Evolutionary conservation across 768 basidiomycete species (phyloP), one percentile per base, ranked within the genome.

Genomic region (Termitomyces sp.): DNA sequence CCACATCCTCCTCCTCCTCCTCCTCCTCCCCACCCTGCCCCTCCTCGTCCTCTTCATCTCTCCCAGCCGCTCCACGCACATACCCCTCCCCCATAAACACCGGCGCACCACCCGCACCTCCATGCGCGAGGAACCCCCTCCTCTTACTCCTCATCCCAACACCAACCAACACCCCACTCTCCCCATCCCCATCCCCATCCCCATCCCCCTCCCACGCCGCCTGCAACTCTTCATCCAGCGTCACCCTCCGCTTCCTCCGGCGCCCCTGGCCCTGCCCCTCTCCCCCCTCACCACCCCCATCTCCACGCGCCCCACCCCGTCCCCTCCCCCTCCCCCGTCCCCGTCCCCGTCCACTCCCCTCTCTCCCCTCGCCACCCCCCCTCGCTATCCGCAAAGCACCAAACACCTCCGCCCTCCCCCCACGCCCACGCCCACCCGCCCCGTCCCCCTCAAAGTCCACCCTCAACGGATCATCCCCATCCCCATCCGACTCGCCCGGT

Each of bases 71-170:
- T n/a, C 81, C 86, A 45, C 80, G 78, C 5, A 87, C 80, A 63
- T 86, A 86, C 4, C 87, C 88, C 28, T 75, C 80, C 8, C 84
- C 86, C 82, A 90, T 85, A 57, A 84, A 83, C 12, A 92, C 85
- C 1, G 89, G 85, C 1, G 66, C 57, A 0, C 90, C 90, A 24
- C 85, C 88, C 10, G 80, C 88, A 0, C 90, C 90, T 13, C 90
- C 90, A 64, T 83, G 85, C 4, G 87, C 85, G 22, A 91, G 73
- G 60, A 90, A 92, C 2, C 87, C 86, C 5, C 67, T 72, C 18
- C 70, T 74, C 62, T 77, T 82, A 51, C 77, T 81, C 65, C 75
- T 76, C 41, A 75, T 81, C 12, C 87, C 87, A 2, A 81, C 76
- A 18, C 80, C 86, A 2, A 75, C 69, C 13, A 83, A 77, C 15